Conservation (phyloP, 2,329 filamentous ascomycete genomes). For the Bisporella sp. region DNA sequence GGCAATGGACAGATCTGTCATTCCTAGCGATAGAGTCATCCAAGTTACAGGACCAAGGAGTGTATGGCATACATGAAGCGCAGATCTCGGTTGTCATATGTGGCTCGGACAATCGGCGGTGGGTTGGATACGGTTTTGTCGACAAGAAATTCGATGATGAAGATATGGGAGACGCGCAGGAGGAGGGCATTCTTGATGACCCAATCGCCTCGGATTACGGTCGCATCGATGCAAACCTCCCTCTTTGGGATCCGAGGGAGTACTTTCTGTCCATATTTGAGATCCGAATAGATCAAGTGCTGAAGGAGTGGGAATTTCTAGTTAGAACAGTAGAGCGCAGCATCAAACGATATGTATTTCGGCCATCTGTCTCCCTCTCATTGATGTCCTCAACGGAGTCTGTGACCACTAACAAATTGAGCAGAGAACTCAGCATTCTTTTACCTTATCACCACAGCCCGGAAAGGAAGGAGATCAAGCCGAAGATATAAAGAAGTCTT, state of each 20-base stretch:
- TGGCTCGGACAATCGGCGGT: slow-evolving; percentile 3
- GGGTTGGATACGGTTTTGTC: slow-evolving; percentile 6
- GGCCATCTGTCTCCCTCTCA: background rate
- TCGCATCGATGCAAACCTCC: background rate
- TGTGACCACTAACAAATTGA: background rate
- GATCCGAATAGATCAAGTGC: background rate
- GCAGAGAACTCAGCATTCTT: background rate
- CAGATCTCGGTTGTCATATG: slow-evolving; percentile 4
- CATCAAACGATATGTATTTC: slow-evolving; percentile 3
- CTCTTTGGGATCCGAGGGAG: slow-evolving; percentile 4
- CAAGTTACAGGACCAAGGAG: background rate
- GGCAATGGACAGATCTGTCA: slow-evolving; percentile 5
- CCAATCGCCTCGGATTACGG: slow-evolving; percentile 1
- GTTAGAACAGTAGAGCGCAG: background rate
- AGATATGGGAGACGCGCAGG: background rate
- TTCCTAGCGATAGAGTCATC: background rate
- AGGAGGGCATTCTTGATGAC: background rate
- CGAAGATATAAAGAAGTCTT: slow-evolving; percentile 1
- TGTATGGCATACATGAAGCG: slow-evolving; percentile 1
- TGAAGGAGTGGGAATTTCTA: background rate
- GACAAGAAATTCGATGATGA: slow-evolving; percentile 1
- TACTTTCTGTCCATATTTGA: slow-evolving; percentile 6
- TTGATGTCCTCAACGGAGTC: background rate
- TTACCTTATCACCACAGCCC: background rate
- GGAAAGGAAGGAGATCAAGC: background rate